phyloP scores from a whole-genome alignment of 2,329 filamentous ascomycete species.

The Lasiodiplodia sp. region DNA sequence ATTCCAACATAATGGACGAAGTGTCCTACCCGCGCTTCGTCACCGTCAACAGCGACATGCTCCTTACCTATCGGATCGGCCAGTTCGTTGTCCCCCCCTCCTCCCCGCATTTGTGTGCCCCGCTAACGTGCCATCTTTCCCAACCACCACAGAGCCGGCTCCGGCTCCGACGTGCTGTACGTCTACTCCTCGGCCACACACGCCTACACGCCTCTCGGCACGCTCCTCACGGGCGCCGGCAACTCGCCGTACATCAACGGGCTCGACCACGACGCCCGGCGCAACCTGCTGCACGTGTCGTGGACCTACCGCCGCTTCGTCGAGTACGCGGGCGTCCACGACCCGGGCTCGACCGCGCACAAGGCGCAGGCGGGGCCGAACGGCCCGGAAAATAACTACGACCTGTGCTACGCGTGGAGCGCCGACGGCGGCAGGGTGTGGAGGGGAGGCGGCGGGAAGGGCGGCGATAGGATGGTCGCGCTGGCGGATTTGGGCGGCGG shows the following conservation, averaged over 20 bases:
- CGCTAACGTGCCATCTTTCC: background rate
- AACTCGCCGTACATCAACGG: slow-evolving; percentile 63
- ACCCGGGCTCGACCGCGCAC: background rate
- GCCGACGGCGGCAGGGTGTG: slow-evolving; percentile 54
- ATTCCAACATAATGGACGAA: background rate
- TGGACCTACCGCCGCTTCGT: slow-evolving; percentile 62
- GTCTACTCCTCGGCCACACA: slow-evolving; percentile 49
- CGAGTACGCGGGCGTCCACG: slow-evolving; percentile 38
- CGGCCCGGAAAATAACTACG: slow-evolving; percentile 52
- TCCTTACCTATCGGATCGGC: slow-evolving; percentile 60
- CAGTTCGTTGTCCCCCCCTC: slow-evolving; percentile 59
- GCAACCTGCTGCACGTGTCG: slow-evolving; percentile 49
- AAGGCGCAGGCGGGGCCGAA: slow-evolving; percentile 18
- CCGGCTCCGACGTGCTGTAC: slow-evolving; percentile 42
- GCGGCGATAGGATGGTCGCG: slow-evolving; percentile 9
- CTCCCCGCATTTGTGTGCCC: background rate
- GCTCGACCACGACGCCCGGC: slow-evolving; percentile 46
- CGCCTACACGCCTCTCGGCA: slow-evolving; percentile 50
- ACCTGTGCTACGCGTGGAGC: slow-evolving; percentile 60
- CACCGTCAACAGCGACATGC: slow-evolving; percentile 48
- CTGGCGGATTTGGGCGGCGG: slow-evolving; percentile 47
- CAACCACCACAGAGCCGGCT: background rate
- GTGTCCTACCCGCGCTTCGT: slow-evolving; percentile 61
- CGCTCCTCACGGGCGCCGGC: slow-evolving; percentile 53
- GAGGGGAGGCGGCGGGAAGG: slow-evolving; percentile 48